A percentile compares a stretch with the other conserved stretches of the same genome.
Evolutionary conservation across 2,329 filamentous ascomycete genomes (phyloP).

Genomic region (Fusarium guadeloupense): DNA sequence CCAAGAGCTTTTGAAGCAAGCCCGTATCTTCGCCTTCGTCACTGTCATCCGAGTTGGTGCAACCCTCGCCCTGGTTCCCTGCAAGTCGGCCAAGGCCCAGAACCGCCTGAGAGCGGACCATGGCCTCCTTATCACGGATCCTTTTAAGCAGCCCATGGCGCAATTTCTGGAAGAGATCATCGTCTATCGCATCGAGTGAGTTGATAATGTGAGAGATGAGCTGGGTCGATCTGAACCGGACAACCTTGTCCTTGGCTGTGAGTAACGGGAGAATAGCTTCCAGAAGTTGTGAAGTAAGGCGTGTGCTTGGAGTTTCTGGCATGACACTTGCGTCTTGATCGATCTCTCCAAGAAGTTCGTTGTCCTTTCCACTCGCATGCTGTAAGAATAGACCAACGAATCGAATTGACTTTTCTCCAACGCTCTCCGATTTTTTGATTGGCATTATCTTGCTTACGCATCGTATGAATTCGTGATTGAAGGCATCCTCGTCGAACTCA

Average conservation of each 20-base stretch:
- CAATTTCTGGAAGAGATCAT: conserved; percentile 86
- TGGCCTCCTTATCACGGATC: conserved; percentile 91
- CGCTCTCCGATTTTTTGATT: conserved; percentile 90
- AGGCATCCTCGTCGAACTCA: conserved; percentile 84
- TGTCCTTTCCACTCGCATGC: conserved; percentile 75
- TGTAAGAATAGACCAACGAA: conserved; percentile 90
- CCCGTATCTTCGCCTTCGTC: conserved; percentile 73
- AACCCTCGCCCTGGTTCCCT: conserved; percentile 77
- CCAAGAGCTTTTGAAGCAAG: conserved; percentile 82
- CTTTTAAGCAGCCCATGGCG: conserved; percentile 82
- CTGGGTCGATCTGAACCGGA: conserved; percentile 90
- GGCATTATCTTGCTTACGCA: conserved; percentile 84
- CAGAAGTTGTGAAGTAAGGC: conserved; percentile 79
- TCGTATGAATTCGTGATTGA: conserved; percentile 85
- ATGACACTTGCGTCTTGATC: conserved; percentile 75
- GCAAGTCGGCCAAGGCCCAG: conserved; percentile 87
- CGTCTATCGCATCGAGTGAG: conserved; percentile 89
- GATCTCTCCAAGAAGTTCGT: conserved; percentile 70
- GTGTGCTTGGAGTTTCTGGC: conserved; percentile 83
- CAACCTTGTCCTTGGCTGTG: conserved; percentile 88
- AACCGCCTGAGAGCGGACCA: conserved; percentile 91
- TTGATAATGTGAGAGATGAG: conserved; percentile 92
- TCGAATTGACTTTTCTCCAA: conserved; percentile 83
- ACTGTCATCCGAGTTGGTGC: conserved; percentile 74
- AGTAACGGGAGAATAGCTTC: conserved; percentile 79